Percentiles rank a stretch among this genome's conserved stretches.
phyloP scores from a whole-genome alignment of 1,284 basidiomycete genomes.

The Trametes pubescens region DNA sequence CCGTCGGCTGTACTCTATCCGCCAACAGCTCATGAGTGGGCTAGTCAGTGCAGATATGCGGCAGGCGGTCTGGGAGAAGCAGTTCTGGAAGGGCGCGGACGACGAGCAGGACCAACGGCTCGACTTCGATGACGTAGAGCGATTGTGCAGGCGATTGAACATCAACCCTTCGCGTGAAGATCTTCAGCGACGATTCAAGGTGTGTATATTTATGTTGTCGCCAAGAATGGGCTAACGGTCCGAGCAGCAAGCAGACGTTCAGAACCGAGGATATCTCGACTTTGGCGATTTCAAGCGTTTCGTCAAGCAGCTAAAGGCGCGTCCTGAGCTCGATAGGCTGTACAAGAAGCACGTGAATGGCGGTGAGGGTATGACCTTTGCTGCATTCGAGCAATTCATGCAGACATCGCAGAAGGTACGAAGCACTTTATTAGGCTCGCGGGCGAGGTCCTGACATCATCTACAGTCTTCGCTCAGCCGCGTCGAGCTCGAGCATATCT shows the following conservation, averaged over 20 bases:
- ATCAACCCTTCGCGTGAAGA: constrained; percentile 73
- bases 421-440: constrained; percentile 6
- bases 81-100: constrained; percentile 83
- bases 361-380: constrained; percentile 58
- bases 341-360: constrained; percentile 61
- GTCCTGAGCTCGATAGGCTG: constrained; percentile 81
- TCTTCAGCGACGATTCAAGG: constrained; percentile 72
- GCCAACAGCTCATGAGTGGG: constrained; percentile 74
- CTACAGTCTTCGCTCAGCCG: constrained; percentile 56
- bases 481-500: constrained; percentile 60
- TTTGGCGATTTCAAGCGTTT: constrained; percentile 88
- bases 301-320: constrained; percentile 84
- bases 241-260: constrained; percentile 72
- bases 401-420: constrained; percentile 68
- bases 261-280: constrained; percentile 76
- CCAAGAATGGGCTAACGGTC: not conserved
- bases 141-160: constrained; percentile 79
- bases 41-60: constrained; percentile 70
- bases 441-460: not conserved
- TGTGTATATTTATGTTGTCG: constrained; percentile 34
- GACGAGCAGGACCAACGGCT: constrained; percentile 66
- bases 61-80: constrained; percentile 81
- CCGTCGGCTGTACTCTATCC: constrained; percentile 63
- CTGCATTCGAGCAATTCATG: constrained; percentile 74
- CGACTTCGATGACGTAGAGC: constrained; percentile 77